These are phyloP conservation scores for Pythium sukuiense DNA, from an alignment of 352 stramenopile species.

Conservation along the genomic window DNA sequence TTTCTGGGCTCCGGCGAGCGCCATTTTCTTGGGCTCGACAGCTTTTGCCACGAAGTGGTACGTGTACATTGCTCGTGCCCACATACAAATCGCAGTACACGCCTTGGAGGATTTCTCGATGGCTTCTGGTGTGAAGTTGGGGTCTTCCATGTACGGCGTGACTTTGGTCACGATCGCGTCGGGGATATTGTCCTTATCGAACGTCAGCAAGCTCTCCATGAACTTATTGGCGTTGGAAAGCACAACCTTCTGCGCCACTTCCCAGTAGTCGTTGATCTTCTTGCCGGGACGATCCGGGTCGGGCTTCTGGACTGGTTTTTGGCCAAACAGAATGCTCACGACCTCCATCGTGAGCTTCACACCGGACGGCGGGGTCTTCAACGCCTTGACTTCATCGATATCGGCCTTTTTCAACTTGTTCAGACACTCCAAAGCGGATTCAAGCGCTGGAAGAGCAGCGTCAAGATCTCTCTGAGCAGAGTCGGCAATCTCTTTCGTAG, in stretches of 20 bases:
- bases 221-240: slow-evolving; percentile 93
- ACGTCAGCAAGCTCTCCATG: slow-evolving; percentile 85
- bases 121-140: slow-evolving; percentile 88
- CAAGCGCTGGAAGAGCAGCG: slow-evolving; percentile 82
- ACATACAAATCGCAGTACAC: slow-evolving; percentile 92
- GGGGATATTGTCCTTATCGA: slow-evolving; percentile 94
- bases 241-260: slow-evolving; percentile 88
- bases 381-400: slow-evolving; percentile 91
- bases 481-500: slow-evolving; percentile 89
- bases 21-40: slow-evolving; percentile 77
- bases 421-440: slow-evolving; percentile 86
- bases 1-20: slow-evolving; percentile 52
- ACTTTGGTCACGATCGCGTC: slow-evolving; percentile 87
- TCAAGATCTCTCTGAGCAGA: slow-evolving; percentile 88
- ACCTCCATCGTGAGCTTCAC: slow-evolving; percentile 94
- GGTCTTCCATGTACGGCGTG: slow-evolving; percentile 84
- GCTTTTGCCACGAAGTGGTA: slow-evolving; percentile 85
- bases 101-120: slow-evolving; percentile 93
- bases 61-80: slow-evolving; percentile 81
- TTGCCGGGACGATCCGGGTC: slow-evolving; percentile 88
- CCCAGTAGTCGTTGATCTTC: slow-evolving; percentile 92
- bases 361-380: slow-evolving; percentile 89
- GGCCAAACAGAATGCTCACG: slow-evolving; percentile 89
- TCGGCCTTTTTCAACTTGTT: slow-evolving; percentile 91
- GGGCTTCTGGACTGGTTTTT: slow-evolving; percentile 88